These are phyloP conservation scores for Oxyria digyna DNA, from an alignment of 148 eudicot genomes.

Conservation along the genomic window DNA sequence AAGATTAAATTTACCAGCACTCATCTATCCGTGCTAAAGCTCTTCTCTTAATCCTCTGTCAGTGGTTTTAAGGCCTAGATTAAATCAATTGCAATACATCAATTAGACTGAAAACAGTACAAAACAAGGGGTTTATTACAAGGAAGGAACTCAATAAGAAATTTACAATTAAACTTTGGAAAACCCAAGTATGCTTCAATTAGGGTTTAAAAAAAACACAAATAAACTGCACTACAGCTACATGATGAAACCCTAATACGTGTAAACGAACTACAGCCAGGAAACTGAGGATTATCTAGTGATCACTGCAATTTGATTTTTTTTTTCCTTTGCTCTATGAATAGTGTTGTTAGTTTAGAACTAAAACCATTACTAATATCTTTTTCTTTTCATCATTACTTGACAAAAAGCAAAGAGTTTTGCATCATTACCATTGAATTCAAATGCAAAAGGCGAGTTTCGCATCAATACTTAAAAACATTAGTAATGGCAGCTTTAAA, in stretches of 20 bases:
- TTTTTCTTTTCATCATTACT: too few species aligned
- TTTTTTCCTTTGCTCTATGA: too few species aligned
- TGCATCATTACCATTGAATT: too few species aligned
- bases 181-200: not conserved
- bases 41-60: not conserved
- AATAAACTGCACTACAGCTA: not conserved
- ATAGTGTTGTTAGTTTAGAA: too few species aligned
- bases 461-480: too few species aligned
- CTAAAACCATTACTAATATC: too few species aligned
- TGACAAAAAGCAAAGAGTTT: too few species aligned
- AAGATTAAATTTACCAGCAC: slow-evolving; percentile 1
- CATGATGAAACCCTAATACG: not conserved
- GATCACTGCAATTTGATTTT: too few species aligned
- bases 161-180: not conserved
- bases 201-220: not conserved
- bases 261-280: not conserved
- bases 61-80: not conserved
- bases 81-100: not conserved
- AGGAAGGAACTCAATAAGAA: not conserved
- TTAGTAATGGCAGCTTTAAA: too few species aligned
- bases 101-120: not conserved
- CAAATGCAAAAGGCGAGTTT: too few species aligned
- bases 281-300: not conserved
- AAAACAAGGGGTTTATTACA: not conserved
- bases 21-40: not conserved